Conservation (phyloP, 352 stramenopile genomes). For the Pythium phragmitis region DNA sequence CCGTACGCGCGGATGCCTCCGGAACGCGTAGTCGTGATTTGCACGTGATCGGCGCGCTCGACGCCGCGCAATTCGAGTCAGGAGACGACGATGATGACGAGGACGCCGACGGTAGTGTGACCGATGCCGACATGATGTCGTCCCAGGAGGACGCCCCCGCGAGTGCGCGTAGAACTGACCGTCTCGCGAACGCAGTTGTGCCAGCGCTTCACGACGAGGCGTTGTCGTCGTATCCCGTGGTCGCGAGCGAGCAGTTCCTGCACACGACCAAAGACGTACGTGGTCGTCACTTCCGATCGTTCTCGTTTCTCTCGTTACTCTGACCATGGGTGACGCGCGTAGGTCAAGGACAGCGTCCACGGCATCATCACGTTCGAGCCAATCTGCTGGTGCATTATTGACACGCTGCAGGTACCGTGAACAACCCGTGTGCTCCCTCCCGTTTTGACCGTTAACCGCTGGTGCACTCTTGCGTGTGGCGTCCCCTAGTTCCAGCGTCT, state of each 20-base stretch:
- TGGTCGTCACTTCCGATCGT: neutral
- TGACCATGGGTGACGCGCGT: neutral
- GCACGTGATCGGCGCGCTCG: constrained; percentile 5
- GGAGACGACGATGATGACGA: constrained; percentile 10
- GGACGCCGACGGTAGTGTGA: constrained; percentile 40
- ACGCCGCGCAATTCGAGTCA: constrained; percentile 1
- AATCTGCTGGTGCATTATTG: constrained; percentile 81
- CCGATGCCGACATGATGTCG: constrained; percentile 55
- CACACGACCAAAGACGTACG: constrained; percentile 54
- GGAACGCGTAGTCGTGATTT: constrained; percentile 6
- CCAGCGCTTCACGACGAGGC: neutral
- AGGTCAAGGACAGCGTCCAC: constrained; percentile 85
- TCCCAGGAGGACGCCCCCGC: constrained; percentile 44
- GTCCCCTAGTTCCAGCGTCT: constrained; percentile 92
- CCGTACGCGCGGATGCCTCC: neutral
- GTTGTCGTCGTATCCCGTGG: neutral
- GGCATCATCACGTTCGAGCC: constrained; percentile 77
- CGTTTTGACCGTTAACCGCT: too few species aligned
- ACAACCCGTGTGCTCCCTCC: too few species aligned
- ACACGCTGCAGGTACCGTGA: constrained; percentile 53
- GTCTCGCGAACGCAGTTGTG: constrained; percentile 19
- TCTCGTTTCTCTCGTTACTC: neutral
- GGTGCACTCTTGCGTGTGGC: neutral
- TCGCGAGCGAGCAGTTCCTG: constrained; percentile 18
- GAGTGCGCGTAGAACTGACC: constrained; percentile 16